Percentiles rank a stretch among this genome's conserved stretches.
phyloP scores from a whole-genome alignment of 306 rosid genomes.

The Comarum palustre region DNA sequence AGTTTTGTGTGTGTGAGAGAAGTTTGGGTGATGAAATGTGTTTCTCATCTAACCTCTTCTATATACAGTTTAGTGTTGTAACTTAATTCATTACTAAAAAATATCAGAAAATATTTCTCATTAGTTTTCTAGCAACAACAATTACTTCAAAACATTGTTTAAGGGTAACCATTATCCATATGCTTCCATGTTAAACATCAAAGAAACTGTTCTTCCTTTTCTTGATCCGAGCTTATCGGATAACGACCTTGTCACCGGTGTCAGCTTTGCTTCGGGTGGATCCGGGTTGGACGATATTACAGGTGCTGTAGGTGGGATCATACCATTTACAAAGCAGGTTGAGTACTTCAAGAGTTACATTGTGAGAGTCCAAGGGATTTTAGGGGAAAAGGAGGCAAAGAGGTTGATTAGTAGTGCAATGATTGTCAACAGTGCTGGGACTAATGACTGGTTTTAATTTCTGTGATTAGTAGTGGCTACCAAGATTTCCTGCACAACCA shows the following conservation, averaged over 20 bases:
- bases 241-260: constrained; percentile 49
- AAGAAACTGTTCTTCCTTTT: constrained; percentile 56
- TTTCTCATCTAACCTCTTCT: too few relatives aligned
- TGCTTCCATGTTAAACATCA: constrained; percentile 43
- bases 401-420: constrained; percentile 36
- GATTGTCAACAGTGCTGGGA: constrained; percentile 54
- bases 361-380: constrained; percentile 35
- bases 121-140: too few relatives aligned
- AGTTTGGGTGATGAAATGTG: too few relatives aligned
- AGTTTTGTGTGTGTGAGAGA: too few relatives aligned
- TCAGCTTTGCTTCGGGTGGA: constrained; percentile 59
- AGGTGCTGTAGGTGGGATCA: constrained; percentile 15
- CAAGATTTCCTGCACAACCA: constrained; percentile 52
- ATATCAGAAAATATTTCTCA: too few relatives aligned
- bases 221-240: constrained; percentile 41
- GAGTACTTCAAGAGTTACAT: constrained; percentile 44
- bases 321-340: constrained; percentile 46
- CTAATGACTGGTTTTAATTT: constrained; percentile 53
- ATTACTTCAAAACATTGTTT: constrained; percentile 36
- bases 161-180: constrained; percentile 56
- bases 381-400: constrained; percentile 39
- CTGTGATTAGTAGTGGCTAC: constrained; percentile 43
- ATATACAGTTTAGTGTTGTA: too few relatives aligned
- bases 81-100: too few relatives aligned
- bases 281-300: constrained; percentile 56